Base-by-base conservation (phyloP, 805 yeast species). In the Aciculoconidium aculeatum region DNA sequence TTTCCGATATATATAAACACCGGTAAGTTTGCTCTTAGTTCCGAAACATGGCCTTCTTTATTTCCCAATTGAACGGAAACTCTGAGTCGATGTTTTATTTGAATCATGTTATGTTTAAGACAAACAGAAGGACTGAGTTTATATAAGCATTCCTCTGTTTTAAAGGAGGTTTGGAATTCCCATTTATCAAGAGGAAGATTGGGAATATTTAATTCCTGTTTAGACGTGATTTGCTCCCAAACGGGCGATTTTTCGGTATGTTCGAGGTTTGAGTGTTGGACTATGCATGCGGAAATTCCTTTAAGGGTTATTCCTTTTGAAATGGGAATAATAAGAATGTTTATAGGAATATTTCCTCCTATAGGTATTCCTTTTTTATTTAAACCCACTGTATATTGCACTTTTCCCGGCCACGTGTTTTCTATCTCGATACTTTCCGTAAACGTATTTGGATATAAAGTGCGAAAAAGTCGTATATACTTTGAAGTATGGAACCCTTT, bases 351-450 rank as follows among this genome's bases (percentile, higher is more conserved):
- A 3, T 44, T 45, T 2, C 70, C 56, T 1, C 77, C 77, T 4
- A 72, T 34, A 0, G 78, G 70, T 4, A 72, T 47, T 0, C 67
- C 71, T 31, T 61, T 67, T 24, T 53, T 55, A 1, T 62, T 61
- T 13, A 71, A 36, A 25, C 53, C 45, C 3, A 72, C 74, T 27
- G 57, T 59, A 40, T 72, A 72, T 37, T 72, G 74, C 15, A 70
- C 54, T 39, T 72, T 72, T 0, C 63, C 64, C 0, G 75, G 67
- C 79, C 79, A 72, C 2, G 66, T 56, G 41, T 68, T 70, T 35
- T 61, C 61, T 27, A 71, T 61, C 15, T 70, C 67, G 23, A 68
- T 59, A 25, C 60, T 62, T 38, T 70, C 72, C 17, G 51, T 45
- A 11, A 67, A 42, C 21, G 58, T 66, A 8, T 58, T 47, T 1